Percentiles rank a stretch among this genome's conserved stretches.
phyloP scores from a whole-genome alignment of 345 rosid species.

The Aquilaria sinensis region DNA sequence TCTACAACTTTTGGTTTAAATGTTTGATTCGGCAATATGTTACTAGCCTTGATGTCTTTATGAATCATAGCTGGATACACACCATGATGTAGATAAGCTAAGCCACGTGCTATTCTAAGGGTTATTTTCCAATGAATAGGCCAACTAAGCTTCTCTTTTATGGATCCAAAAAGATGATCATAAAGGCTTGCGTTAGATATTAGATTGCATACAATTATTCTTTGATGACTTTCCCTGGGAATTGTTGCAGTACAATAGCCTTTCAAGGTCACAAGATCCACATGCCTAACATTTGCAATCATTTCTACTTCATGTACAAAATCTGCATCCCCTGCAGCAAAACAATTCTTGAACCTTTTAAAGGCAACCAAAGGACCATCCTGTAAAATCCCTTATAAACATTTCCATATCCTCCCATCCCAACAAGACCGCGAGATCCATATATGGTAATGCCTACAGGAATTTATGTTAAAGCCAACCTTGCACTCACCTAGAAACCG shows the following conservation, averaged over 20 bases:
- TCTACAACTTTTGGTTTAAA: slow-evolving; percentile 40
- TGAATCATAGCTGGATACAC: slow-evolving; percentile 36
- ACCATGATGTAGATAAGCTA: slow-evolving; percentile 37
- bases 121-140: slow-evolving; percentile 31
- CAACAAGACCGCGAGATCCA: slow-evolving; percentile 21
- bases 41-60: slow-evolving; percentile 40
- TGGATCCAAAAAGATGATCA: slow-evolving; percentile 30
- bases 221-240: slow-evolving; percentile 27
- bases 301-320: slow-evolving; percentile 39
- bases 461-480: slow-evolving; percentile 20
- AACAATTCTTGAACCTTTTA: slow-evolving; percentile 39
- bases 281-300: slow-evolving; percentile 38
- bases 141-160: slow-evolving; percentile 27
- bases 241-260: slow-evolving; percentile 33
- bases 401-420: slow-evolving; percentile 14
- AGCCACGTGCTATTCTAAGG: slow-evolving; percentile 36
- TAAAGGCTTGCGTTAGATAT: slow-evolving; percentile 34
- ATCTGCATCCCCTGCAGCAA: slow-evolving; percentile 23
- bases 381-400: slow-evolving; percentile 29
- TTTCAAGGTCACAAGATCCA: slow-evolving; percentile 35
- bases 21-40: slow-evolving; percentile 31
- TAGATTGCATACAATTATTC: slow-evolving; percentile 35
- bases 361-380: slow-evolving; percentile 35
- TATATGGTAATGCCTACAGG: slow-evolving; percentile 22
- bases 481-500: slow-evolving; percentile 11